Percentiles rank a stretch among this genome's conserved stretches.
These are phyloP conservation scores for Penicillium goetzii DNA, from an alignment of 495 filamentous ascomycete genomes.

Conservation along the genomic window DNA sequence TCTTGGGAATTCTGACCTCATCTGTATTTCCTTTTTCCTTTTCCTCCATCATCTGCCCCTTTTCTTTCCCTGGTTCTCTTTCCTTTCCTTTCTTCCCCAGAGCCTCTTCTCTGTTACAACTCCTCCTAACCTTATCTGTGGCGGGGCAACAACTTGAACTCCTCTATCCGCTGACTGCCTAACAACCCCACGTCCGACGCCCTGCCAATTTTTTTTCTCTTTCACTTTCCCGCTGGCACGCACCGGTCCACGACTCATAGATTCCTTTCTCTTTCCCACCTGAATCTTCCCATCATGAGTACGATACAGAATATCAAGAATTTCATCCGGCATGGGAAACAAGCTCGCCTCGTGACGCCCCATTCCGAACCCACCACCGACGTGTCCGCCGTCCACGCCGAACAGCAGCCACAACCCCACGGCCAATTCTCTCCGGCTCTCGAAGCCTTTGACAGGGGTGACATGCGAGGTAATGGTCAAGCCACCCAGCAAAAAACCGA, in stretches of 20 bases:
- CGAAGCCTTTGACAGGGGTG: conserved; percentile 57
- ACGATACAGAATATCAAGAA: conserved; percentile 94
- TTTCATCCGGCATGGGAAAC: conserved; percentile 98
- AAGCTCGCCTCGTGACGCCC: conserved; percentile 73
- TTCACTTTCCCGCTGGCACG: background rate
- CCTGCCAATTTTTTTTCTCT: background rate
- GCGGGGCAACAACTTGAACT: background rate
- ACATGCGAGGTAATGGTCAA: conserved; percentile 45
- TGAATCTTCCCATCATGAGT: conserved; percentile 57
- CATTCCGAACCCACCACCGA: conserved; percentile 70
- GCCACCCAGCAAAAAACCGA: conserved; percentile 58
- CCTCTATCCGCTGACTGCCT: conserved; percentile 5
- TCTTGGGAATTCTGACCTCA: conserved; percentile 10
- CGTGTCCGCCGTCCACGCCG: conserved; percentile 67
- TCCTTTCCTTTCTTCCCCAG: background rate
- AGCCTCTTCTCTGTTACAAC: background rate
- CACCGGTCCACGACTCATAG: conserved; percentile 1
- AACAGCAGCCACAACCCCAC: conserved; percentile 59
- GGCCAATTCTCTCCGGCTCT: conserved; percentile 54
- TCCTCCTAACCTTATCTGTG: conserved; percentile 3
- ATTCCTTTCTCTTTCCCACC: background rate
- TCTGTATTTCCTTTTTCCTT: background rate
- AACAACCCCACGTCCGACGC: background rate
- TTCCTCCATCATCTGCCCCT: background rate
- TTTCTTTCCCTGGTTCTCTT: background rate